Conservation (phyloP, 345 rosid genomes). For the Zanthoxylum bungeanum region DNA sequence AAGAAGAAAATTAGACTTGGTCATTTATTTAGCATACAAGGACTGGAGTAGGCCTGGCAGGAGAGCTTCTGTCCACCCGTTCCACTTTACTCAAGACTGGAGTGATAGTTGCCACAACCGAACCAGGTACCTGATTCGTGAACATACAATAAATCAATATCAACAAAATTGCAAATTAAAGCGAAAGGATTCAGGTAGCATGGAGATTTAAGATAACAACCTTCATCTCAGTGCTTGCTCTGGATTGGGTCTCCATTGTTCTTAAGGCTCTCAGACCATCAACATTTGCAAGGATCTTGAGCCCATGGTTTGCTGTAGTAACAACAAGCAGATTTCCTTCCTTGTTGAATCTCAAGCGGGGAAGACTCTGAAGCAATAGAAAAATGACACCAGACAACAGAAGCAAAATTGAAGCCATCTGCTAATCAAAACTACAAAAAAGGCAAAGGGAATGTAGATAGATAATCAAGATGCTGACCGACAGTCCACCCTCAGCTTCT, state of each 20-base stretch:
- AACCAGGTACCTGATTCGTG: constrained; percentile 36
- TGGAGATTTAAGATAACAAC: constrained; percentile 11
- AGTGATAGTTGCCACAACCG: constrained; percentile 36
- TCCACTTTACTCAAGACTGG: constrained; percentile 50
- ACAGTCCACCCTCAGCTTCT: constrained; percentile 74
- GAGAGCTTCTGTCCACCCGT: constrained; percentile 42
- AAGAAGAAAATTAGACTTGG: not conserved
- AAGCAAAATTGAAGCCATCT: not conserved
- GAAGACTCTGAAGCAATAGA: constrained; percentile 39
- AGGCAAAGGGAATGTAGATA: not conserved
- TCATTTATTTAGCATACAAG: constrained; percentile 30
- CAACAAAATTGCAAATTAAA: constrained; percentile 8
- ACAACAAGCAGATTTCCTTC: constrained; percentile 66
- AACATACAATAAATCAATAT: constrained; percentile 4
- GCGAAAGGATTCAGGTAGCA: not conserved
- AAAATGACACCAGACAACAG: constrained; percentile 12
- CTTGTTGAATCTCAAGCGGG: constrained; percentile 71
- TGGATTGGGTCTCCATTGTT: constrained; percentile 45
- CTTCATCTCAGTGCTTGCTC: constrained; percentile 33
- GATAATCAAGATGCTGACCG: constrained; percentile 34
- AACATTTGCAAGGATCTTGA: constrained; percentile 58
- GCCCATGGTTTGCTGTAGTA: constrained; percentile 57
- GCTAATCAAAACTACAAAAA: not conserved
- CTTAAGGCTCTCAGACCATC: constrained; percentile 54
- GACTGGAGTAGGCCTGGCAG: constrained; percentile 38